Percentiles rank a stretch among this genome's conserved stretches.
Evolutionary conservation across 2,329 filamentous ascomycete species (phyloP).

Genomic region (Cercospora sp.): DNA sequence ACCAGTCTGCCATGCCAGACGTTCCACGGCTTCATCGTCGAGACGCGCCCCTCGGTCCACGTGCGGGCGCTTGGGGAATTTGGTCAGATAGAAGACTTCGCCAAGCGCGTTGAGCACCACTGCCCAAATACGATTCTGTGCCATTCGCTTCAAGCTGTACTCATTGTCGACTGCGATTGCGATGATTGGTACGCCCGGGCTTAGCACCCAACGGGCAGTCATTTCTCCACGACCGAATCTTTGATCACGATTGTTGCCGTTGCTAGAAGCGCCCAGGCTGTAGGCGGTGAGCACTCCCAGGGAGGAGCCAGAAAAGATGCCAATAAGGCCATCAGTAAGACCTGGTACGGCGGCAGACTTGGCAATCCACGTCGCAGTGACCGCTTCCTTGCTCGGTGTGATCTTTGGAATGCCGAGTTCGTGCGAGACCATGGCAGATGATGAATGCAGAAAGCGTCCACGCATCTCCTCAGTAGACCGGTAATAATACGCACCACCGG

Average conservation of each 20-base stretch:
- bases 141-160: conserved; percentile 70
- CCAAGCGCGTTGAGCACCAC: conserved; percentile 90
- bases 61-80: conserved; percentile 62
- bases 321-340: conserved; percentile 73
- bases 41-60: conserved; percentile 47
- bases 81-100: conserved; percentile 81
- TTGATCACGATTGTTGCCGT: conserved; percentile 60
- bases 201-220: conserved; percentile 84
- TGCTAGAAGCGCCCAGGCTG: conserved; percentile 54
- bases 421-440: conserved; percentile 61
- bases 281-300: conserved; percentile 81
- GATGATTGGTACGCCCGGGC: conserved; percentile 89
- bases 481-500: conserved; percentile 78
- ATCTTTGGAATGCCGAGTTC: conserved; percentile 75
- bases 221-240: conserved; percentile 72
- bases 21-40: conserved; percentile 58
- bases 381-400: conserved; percentile 66
- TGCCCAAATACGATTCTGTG: conserved; percentile 77
- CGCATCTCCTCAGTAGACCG: conserved; percentile 71
- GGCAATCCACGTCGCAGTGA: conserved; percentile 84
- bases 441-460: conserved; percentile 70
- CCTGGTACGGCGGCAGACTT: conserved; percentile 73
- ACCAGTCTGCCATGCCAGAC: conserved; percentile 76
- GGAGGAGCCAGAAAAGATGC: conserved; percentile 80
- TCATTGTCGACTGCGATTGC: conserved; percentile 80